Evolutionary conservation across 768 basidiomycete species (phyloP).

Genomic region (Cantharellus cinnabarinus): DNA sequence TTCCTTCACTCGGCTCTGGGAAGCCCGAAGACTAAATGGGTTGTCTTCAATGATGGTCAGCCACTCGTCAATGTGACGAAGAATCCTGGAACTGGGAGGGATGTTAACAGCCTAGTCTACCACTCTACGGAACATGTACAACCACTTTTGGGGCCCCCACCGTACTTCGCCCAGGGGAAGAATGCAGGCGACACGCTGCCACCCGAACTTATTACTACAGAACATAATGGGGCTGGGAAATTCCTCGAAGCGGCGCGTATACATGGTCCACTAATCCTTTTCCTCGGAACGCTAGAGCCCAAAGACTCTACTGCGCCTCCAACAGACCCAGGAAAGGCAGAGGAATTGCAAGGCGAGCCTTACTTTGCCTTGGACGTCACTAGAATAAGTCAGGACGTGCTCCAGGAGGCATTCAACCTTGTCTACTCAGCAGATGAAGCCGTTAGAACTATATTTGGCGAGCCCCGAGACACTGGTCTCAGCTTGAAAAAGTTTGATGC

Average conservation of each 20-base stretch:
- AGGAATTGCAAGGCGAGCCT: slow-evolving; percentile 54
- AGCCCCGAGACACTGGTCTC: slow-evolving; percentile 38
- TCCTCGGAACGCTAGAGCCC: slow-evolving; percentile 58
- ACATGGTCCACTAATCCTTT: slow-evolving; percentile 41
- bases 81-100: slow-evolving; percentile 10
- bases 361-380: slow-evolving; percentile 70
- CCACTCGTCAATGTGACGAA: slow-evolving; percentile 32
- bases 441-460: slow-evolving; percentile 36
- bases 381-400: slow-evolving; percentile 17
- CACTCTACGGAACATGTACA: slow-evolving; percentile 42
- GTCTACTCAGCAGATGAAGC: slow-evolving; percentile 10
- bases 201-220: slow-evolving; percentile 1
- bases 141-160: slow-evolving; percentile 40
- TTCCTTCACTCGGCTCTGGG: slow-evolving; percentile 56
- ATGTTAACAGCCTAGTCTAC: slow-evolving; percentile 25
- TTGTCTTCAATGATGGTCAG: slow-evolving; percentile 54
- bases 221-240: slow-evolving; percentile 1
- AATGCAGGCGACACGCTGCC: slow-evolving; percentile 16
- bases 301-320: slow-evolving; percentile 38
- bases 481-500: slow-evolving; percentile 44
- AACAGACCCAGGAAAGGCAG: slow-evolving; percentile 28
- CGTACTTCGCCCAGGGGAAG: slow-evolving; percentile 54
- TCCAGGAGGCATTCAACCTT: slow-evolving; percentile 15
- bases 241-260: slow-evolving; percentile 37
- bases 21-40: slow-evolving; percentile 46